Percentiles rank a stretch among this genome's conserved stretches.
Evolutionary conservation across 345 rosid species (phyloP).

Genomic region (Populus tremula): DNA sequence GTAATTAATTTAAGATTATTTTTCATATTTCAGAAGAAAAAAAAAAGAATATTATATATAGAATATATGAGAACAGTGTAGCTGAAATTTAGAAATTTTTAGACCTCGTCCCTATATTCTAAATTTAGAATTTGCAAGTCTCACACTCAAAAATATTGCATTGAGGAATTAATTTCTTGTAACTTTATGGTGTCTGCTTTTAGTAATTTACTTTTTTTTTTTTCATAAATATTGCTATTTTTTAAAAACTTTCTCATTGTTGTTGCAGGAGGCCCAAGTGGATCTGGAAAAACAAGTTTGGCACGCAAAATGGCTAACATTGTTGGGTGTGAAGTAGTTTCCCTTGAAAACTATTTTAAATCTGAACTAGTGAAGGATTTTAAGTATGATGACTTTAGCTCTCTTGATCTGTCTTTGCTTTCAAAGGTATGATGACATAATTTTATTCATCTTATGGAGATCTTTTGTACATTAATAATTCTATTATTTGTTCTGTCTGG

Average conservation of each 20-base stretch:
- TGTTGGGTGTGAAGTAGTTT: slow-evolving; percentile 98
- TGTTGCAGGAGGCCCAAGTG: slow-evolving; percentile 97
- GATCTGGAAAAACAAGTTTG: slow-evolving; percentile 98
- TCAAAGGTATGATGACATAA: slow-evolving; percentile 57
- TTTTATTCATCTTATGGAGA: background rate
- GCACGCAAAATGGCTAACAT: slow-evolving; percentile 99
- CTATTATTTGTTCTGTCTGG: background rate
- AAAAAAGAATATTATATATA: too few relatives aligned
- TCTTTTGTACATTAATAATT: background rate
- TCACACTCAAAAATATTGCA: too few relatives aligned
- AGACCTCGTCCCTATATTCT: too few relatives aligned
- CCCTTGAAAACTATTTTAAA: slow-evolving; percentile 92
- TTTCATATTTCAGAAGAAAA: too few relatives aligned
- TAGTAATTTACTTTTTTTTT: background rate
- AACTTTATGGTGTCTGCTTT: background rate
- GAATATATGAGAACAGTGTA: too few relatives aligned
- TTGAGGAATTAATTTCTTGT: background rate
- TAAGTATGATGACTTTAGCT: slow-evolving; percentile 87
- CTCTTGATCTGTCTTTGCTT: slow-evolving; percentile 84
- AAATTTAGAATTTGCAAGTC: too few relatives aligned
- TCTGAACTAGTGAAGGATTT: slow-evolving; percentile 82
- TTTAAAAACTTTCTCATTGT: slow-evolving; percentile 16
- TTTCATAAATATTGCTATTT: background rate
- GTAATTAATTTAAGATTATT: too few relatives aligned
- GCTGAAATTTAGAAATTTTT: too few relatives aligned